These are phyloP conservation scores for Grosmannia penicillata DNA, from an alignment of 2,329 filamentous ascomycete genomes.

Conservation along the genomic window DNA sequence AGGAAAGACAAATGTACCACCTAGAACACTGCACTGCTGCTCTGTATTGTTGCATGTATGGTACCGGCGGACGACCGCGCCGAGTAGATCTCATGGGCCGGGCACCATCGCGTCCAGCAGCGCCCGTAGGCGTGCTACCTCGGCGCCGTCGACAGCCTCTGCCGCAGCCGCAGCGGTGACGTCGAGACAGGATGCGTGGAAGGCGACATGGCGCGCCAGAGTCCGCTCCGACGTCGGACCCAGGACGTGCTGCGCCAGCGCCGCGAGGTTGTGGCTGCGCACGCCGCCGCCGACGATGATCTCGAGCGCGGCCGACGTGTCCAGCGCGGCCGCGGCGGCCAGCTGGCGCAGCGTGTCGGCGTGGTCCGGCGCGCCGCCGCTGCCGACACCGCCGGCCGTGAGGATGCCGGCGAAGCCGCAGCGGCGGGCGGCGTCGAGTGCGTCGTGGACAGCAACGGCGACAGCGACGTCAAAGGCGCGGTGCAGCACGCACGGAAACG, in stretches of 20 bases:
- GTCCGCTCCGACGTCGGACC: neutral
- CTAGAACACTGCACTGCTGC: too few relatives aligned
- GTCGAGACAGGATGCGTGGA: conserved; percentile 33
- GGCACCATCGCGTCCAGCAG: neutral
- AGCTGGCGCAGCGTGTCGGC: conserved; percentile 21
- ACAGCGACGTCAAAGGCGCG: conserved; percentile 35
- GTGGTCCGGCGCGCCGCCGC: conserved; percentile 22
- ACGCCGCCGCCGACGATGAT: conserved; percentile 39
- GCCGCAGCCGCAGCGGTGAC: conserved; percentile 7
- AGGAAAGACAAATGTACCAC: too few relatives aligned
- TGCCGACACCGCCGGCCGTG: conserved; percentile 34
- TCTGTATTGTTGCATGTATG: too few relatives aligned
- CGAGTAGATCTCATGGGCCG: too few relatives aligned
- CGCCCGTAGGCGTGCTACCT: conserved; percentile 10
- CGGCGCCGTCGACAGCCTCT: conserved; percentile 14
- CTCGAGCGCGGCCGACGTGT: conserved; percentile 22
- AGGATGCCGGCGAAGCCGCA: conserved; percentile 36
- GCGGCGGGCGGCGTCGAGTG: conserved; percentile 19
- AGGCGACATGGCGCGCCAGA: conserved; percentile 10
- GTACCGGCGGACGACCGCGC: too few relatives aligned
- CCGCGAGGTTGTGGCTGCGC: conserved; percentile 23
- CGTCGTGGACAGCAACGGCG: neutral
- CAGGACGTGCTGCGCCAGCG: conserved; percentile 15
- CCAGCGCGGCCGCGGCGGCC: conserved; percentile 11
- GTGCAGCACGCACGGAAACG: conserved; percentile 35